Conservation (phyloP, 805 yeast genomes). For the Candida maris region DNA sequence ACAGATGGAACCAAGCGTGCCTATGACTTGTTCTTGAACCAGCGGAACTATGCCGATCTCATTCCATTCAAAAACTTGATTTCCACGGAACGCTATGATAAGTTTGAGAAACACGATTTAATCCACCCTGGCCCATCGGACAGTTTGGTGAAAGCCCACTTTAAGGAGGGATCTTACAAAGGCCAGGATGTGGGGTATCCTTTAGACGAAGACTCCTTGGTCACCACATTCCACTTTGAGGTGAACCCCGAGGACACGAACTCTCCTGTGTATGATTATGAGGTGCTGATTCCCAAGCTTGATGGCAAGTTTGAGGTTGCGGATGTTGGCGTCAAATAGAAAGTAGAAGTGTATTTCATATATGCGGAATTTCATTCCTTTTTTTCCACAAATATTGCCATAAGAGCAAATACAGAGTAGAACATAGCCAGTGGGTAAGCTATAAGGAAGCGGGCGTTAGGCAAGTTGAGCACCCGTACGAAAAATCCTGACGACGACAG, state of each 20-base stretch:
- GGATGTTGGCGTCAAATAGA: conserved; percentile 9
- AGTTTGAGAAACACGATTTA: conserved; percentile 21
- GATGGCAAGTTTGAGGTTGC: conserved; percentile 9
- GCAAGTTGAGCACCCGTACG: conserved; percentile 75
- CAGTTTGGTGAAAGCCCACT: conserved; percentile 12
- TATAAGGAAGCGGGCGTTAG: conserved; percentile 81
- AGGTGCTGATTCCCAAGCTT: conserved; percentile 60
- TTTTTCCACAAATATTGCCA: conserved; percentile 72
- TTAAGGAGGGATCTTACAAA: conserved; percentile 5
- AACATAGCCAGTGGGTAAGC: conserved; percentile 93
- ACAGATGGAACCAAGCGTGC: conserved; percentile 47
- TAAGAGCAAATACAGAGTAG: conserved; percentile 89
- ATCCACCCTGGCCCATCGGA: conserved; percentile 43
- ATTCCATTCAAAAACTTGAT: conserved; percentile 44
- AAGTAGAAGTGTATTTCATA: background rate
- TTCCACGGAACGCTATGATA: conserved; percentile 9
- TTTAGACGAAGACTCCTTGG: conserved; percentile 51
- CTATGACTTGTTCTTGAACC: conserved; percentile 52
- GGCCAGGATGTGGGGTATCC: conserved; percentile 44
- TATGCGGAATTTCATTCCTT: conserved; percentile 17
- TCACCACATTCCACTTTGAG: conserved; percentile 74
- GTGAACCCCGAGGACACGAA: conserved; percentile 44
- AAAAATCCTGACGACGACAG: conserved; percentile 91
- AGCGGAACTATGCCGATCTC: conserved; percentile 70
- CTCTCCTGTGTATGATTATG: conserved; percentile 61